These are phyloP conservation scores for Colletotrichum falcatum DNA, from an alignment of 2,329 filamentous ascomycete genomes.

Conservation along the genomic window DNA sequence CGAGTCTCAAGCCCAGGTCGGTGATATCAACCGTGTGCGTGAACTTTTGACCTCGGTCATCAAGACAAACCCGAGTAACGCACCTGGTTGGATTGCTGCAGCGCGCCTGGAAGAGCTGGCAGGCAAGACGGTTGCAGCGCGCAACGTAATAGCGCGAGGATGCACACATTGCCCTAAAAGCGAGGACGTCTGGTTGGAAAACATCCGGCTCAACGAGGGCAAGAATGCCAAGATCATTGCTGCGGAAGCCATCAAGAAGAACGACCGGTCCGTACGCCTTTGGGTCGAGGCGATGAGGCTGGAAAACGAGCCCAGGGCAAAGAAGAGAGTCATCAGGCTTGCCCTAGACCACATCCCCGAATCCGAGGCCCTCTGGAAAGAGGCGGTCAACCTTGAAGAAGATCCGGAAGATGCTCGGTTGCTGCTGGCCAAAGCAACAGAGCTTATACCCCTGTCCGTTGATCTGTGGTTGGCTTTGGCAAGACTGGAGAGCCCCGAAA, in stretches of 20 bases:
- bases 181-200: slow-evolving; percentile 96
- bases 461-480: slow-evolving; percentile 96
- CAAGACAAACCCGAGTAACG: slow-evolving; percentile 95
- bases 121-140: slow-evolving; percentile 89
- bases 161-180: slow-evolving; percentile 93
- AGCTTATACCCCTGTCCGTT: slow-evolving; percentile 92
- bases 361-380: slow-evolving; percentile 98
- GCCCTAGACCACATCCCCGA: slow-evolving; percentile 94
- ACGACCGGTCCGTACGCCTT: slow-evolving; percentile 86
- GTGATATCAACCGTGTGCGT: slow-evolving; percentile 94
- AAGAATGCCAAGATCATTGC: slow-evolving; percentile 97
- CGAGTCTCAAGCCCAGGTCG: slow-evolving; percentile 85
- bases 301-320: slow-evolving; percentile 83
- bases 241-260: slow-evolving; percentile 91
- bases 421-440: slow-evolving; percentile 92
- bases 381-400: slow-evolving; percentile 94
- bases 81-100: slow-evolving; percentile 94
- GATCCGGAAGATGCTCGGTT: slow-evolving; percentile 88
- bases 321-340: slow-evolving; percentile 92
- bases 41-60: slow-evolving; percentile 96
- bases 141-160: slow-evolving; percentile 88
- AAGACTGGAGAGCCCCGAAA: slow-evolving; percentile 87
- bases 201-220: slow-evolving; percentile 90
- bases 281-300: slow-evolving; percentile 98
- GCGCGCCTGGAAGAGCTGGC: slow-evolving; percentile 93